Conservation (phyloP, 1,139 yeast species). For the Candida neerlandica region DNA sequence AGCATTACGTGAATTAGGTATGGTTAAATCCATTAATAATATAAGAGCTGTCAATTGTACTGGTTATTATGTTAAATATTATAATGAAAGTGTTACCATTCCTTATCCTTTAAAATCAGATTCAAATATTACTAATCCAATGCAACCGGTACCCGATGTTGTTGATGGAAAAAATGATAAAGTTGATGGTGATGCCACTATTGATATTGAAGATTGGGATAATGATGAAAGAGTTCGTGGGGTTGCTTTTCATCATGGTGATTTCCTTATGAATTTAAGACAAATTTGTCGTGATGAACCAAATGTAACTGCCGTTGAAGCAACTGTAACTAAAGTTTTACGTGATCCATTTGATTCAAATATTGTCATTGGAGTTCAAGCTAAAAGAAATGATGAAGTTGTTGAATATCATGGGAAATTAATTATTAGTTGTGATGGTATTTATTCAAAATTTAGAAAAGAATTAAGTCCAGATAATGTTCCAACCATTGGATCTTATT, state of each 20-base stretch:
- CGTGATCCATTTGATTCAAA: slow-evolving; percentile 49
- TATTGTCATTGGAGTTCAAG: slow-evolving; percentile 69
- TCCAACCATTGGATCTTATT: slow-evolving; percentile 78
- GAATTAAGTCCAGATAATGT: slow-evolving; percentile 57
- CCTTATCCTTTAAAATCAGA: slow-evolving; percentile 72
- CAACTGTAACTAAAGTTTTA: slow-evolving; percentile 70
- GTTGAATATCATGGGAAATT: slow-evolving; percentile 55
- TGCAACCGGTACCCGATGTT: slow-evolving; percentile 55
- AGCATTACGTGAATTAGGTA: slow-evolving; percentile 78
- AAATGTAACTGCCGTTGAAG: slow-evolving; percentile 78
- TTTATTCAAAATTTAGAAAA: slow-evolving; percentile 88
- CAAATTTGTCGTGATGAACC: slow-evolving; percentile 66
- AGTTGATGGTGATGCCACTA: slow-evolving; percentile 49
- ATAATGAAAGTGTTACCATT: slow-evolving; percentile 56
- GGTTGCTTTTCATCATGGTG: slow-evolving; percentile 90
- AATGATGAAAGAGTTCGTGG: slow-evolving; percentile 68
- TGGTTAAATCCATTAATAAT: slow-evolving; percentile 74
- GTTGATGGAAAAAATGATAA: slow-evolving; percentile 61
- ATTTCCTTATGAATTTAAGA: slow-evolving; percentile 77
- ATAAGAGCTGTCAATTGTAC: slow-evolving; percentile 78
- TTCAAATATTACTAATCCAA: slow-evolving; percentile 43
- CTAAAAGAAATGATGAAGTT: slow-evolving; percentile 26
- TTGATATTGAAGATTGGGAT: slow-evolving; percentile 57
- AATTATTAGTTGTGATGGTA: slow-evolving; percentile 89
- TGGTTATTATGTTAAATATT: slow-evolving; percentile 81